Evolutionary conservation across 257 asterid species (phyloP), one percentile per base, ranked within the genome.

Genomic region (Scutellaria minor): DNA sequence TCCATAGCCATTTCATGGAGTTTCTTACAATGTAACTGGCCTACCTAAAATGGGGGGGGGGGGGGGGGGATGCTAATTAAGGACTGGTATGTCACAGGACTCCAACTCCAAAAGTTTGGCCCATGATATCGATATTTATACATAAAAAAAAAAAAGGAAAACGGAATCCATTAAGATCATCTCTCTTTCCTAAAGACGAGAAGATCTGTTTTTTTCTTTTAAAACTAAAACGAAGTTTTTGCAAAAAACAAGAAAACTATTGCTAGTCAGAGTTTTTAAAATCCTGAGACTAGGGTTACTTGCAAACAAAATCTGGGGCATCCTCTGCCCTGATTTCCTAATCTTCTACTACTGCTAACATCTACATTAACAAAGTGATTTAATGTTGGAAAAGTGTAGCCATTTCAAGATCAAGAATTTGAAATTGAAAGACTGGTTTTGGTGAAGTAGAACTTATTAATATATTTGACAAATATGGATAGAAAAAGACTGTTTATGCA

Each of bases 1-100:
- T 87, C 89, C 90, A 79, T 39, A 78, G 58, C 88, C 88, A 79
- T 74, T 68, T 85, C 59, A 70, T 81, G 88, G 87, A 89, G 85
- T 76, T 85, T 82, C 82, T 77, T 71, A 20, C 60, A 76, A 78
- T 44, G 48, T 71, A 76, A 75, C 56, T 79, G 61, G 22, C 46
- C 55, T 4, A 58, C 31, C 55, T 62, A 53, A 31, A 31, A 31
- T 57, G 53, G 52, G 39, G 46, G 37, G 13, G 61, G 39, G 12
- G 39, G 20, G 37, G 5, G 9, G 37, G 37, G 37, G 37, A 24
- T 58, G 14, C 37, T 64, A 18, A 18, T 18, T 18, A 10, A 44
- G 13, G 12, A 76, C 24, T 70, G 39, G 37, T 41, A 44, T 55
- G 75, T 74, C 67, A 60, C 68, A 59, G 63, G 86, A 85, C 80